A percentile compares a stretch with the other conserved stretches of the same genome.
phyloP scores from a whole-genome alignment of 345 rosid species.

The Moricandia moricandioides region DNA sequence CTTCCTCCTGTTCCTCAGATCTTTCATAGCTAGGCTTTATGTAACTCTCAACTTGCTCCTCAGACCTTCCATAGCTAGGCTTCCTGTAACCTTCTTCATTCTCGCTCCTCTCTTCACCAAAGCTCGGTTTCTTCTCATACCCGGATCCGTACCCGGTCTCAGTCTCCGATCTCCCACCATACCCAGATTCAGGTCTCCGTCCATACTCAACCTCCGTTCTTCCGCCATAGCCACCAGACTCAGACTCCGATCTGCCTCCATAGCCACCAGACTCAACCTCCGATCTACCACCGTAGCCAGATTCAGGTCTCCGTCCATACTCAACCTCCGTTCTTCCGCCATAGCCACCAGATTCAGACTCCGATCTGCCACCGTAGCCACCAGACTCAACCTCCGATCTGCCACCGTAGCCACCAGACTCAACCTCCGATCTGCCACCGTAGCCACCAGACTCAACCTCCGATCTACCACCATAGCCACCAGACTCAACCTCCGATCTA shows the following conservation, averaged over 20 bases:
- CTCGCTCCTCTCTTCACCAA: slow-evolving; percentile 38
- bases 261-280: slow-evolving; percentile 29
- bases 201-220: slow-evolving; percentile 35
- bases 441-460: slow-evolving; percentile 31
- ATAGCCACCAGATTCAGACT: slow-evolving; percentile 1
- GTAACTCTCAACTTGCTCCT: slow-evolving; percentile 22
- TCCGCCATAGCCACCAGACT: slow-evolving; percentile 19
- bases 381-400: slow-evolving; percentile 29
- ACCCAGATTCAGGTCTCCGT: slow-evolving; percentile 1
- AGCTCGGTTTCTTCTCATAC: slow-evolving; percentile 30
- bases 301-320: slow-evolving; percentile 14
- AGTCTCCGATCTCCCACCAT: slow-evolving; percentile 18
- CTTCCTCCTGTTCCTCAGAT: slow-evolving; percentile 1
- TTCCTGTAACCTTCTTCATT: slow-evolving; percentile 27
- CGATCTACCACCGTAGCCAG: slow-evolving; percentile 27
- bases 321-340: slow-evolving; percentile 33
- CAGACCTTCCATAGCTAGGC: slow-evolving; percentile 42
- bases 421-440: slow-evolving; percentile 31
- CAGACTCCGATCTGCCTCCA: slow-evolving; percentile 21
- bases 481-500: slow-evolving; percentile 29
- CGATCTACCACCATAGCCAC: slow-evolving; percentile 27
- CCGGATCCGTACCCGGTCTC: slow-evolving; percentile 43
- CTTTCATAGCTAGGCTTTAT: slow-evolving; percentile 30
- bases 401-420: slow-evolving; percentile 31
- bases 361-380: slow-evolving; percentile 23